Percentiles rank a stretch among this genome's conserved stretches.
phyloP scores from a whole-genome alignment of 163 green algal species.

The Chlamydomonas reinhardtii region DNA sequence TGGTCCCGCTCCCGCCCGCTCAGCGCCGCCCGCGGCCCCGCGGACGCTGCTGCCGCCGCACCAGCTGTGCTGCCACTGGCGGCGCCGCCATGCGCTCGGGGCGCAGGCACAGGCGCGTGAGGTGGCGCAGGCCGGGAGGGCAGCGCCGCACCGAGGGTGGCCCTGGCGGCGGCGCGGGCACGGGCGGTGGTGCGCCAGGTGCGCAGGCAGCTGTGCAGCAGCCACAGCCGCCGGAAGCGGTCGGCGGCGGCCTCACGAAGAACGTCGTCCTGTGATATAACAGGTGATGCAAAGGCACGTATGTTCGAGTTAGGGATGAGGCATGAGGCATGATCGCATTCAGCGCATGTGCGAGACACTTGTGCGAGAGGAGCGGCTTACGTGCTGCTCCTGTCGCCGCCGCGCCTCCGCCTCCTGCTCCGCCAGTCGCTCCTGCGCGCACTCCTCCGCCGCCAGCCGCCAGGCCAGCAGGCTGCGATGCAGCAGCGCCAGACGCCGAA shows the following conservation, averaged over 20 bases:
- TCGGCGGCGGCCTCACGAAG: not conserved
- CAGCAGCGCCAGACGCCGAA: conserved; percentile 42
- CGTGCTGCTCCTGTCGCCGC: not conserved
- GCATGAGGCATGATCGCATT: too few species aligned
- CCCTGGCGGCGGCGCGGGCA: not conserved
- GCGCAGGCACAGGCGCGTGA: not conserved
- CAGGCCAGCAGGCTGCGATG: not conserved
- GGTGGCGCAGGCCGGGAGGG: too few species aligned
- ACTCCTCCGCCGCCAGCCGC: not conserved
- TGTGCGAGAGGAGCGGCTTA: not conserved
- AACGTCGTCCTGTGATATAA: not conserved
- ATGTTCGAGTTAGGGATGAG: too few species aligned
- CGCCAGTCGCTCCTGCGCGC: not conserved
- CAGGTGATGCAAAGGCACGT: too few species aligned
- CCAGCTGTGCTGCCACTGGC: not conserved
- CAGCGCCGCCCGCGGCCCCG: not conserved
- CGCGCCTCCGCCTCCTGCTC: not conserved
- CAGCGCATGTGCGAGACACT: too few species aligned
- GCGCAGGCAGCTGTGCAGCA: conserved; percentile 17
- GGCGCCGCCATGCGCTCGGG: not conserved
- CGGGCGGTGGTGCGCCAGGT: conserved; percentile 12
- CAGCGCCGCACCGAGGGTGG: not conserved
- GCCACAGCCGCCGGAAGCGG: conserved; percentile 11
- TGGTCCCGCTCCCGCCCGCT: not conserved
- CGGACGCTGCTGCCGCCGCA: not conserved